Evolutionary conservation across 345 rosid species (phyloP).

Genomic region (Eucalyptus cloeziana): DNA sequence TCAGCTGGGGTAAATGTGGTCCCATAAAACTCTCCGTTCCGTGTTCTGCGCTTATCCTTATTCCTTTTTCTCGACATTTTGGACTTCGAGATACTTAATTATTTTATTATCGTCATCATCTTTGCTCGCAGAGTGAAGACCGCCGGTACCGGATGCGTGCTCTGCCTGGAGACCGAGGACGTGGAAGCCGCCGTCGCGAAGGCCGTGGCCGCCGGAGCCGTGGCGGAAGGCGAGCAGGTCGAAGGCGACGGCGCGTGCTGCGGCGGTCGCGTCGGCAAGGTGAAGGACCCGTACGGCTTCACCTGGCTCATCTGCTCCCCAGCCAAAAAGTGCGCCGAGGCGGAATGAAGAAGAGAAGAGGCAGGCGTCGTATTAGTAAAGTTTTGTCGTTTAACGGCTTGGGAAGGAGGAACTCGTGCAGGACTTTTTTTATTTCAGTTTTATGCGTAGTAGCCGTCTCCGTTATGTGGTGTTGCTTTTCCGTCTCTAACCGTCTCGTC

Average conservation of each 20-base stretch:
- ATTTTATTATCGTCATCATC: background rate
- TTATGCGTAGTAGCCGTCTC: background rate
- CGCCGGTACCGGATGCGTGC: background rate
- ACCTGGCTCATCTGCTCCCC: conserved; percentile 58
- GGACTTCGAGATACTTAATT: background rate
- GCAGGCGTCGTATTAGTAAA: background rate
- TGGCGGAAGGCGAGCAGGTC: conserved; percentile 27
- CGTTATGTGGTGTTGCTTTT: background rate
- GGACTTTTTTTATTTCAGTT: background rate
- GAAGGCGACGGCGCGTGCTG: conserved; percentile 31
- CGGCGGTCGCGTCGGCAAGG: conserved; percentile 47
- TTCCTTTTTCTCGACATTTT: background rate
- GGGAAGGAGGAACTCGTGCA: background rate
- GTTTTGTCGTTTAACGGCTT: background rate
- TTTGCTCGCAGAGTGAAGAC: conserved; percentile 6
- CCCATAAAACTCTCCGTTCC: background rate
- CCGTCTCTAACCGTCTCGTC: background rate
- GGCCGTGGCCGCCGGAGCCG: conserved; percentile 68
- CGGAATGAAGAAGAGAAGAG: background rate
- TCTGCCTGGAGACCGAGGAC: conserved; percentile 57
- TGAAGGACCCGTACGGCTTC: conserved; percentile 77
- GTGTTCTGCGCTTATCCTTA: background rate
- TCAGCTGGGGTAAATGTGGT: background rate
- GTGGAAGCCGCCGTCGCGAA: conserved; percentile 51
- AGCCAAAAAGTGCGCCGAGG: background rate